Evolutionary conservation across 2,329 filamentous ascomycete species (phyloP), one percentile per base, ranked within the genome.

Genomic region (Chrysoporthe deuterocubensis): DNA sequence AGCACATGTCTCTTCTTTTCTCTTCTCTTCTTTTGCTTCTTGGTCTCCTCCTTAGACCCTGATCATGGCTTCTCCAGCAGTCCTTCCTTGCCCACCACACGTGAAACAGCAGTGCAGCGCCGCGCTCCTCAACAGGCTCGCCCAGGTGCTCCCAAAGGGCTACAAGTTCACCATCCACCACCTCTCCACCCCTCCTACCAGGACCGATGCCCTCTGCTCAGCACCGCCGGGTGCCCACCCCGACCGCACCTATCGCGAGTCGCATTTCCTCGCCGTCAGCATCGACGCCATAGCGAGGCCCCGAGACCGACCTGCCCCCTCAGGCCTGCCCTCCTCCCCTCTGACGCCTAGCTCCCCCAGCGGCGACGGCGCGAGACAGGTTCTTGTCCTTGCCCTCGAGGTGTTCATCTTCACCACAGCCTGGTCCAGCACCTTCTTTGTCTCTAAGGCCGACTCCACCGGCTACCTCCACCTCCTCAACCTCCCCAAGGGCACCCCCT

Each of bases 371-470:
- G 16, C 21, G 40, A 78, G 76, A 21, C 84, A 89, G 70, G 84
- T 96, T 1, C 81, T 97, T 7, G 85, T 95, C 9, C 90, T 97
- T 68, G 95, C 92, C 18, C 85, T 99, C 71, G 96, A 99, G 77
- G 84, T 97, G 63, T 85, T 96, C 73, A 87, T 99, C 69, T 99
- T 96, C 79, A 92, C 89, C 0, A 97, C 94, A 0, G 86, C 87
- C 58, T 86, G 87, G 73, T 87, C 93, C 34, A 97, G 92, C 1
- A 97, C 92, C 4, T 86, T 98, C 65, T 99, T 99, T 77, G 91
- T 99, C 34, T 95, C 94, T 71, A 99, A 99, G 79, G 96, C 96
- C 61, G 96, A 99, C 80, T 97, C 96, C 11, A 97, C 95, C 0
- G 96, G 96, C 34, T 96, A 93, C 76, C 81, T 97, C 11, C 83